Conservation (phyloP, 2,329 filamentous ascomycete genomes). For the Ampelomyces quisqualis region DNA sequence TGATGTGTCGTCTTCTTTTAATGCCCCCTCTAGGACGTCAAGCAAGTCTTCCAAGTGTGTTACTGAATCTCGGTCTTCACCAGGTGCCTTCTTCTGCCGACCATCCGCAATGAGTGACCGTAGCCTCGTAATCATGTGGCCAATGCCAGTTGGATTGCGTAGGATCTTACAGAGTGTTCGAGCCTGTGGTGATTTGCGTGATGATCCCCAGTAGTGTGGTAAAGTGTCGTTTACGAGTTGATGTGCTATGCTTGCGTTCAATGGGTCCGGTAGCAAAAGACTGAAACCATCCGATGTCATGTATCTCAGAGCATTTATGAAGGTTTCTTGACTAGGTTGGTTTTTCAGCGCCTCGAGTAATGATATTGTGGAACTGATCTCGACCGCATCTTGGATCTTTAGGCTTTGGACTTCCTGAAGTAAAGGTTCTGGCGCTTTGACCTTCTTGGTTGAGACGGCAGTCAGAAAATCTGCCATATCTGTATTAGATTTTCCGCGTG, state of each 20-base stretch:
- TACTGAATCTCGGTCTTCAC: conserved; percentile 30
- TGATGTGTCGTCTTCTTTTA: conserved; percentile 50
- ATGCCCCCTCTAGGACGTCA: conserved; percentile 44
- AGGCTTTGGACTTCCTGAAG: conserved; percentile 16
- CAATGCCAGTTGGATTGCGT: conserved; percentile 72
- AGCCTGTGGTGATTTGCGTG: conserved; percentile 8
- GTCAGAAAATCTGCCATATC: conserved; percentile 54
- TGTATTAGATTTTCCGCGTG: not conserved
- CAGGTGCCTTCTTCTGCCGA: conserved; percentile 39
- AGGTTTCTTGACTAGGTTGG: conserved; percentile 62
- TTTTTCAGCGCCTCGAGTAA: conserved; percentile 61
- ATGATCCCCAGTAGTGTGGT: conserved; percentile 74
- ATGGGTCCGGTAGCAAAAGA: conserved; percentile 64
- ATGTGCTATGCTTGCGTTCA: conserved; percentile 73
- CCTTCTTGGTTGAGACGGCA: conserved; percentile 47
- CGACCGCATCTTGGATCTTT: conserved; percentile 13
- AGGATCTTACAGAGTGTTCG: conserved; percentile 62
- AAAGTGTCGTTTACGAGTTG: conserved; percentile 71
- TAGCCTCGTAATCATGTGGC: conserved; percentile 71
- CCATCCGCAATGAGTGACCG: conserved; percentile 56
- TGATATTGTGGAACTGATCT: conserved; percentile 46
- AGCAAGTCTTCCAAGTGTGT: conserved; percentile 46
- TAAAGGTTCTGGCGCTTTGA: conserved; percentile 16
- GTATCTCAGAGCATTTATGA: conserved; percentile 57
- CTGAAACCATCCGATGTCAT: conserved; percentile 54